Evolutionary conservation across 2,329 filamentous ascomycete genomes (phyloP).

Genomic region (Amauroascus verrucosus): DNA sequence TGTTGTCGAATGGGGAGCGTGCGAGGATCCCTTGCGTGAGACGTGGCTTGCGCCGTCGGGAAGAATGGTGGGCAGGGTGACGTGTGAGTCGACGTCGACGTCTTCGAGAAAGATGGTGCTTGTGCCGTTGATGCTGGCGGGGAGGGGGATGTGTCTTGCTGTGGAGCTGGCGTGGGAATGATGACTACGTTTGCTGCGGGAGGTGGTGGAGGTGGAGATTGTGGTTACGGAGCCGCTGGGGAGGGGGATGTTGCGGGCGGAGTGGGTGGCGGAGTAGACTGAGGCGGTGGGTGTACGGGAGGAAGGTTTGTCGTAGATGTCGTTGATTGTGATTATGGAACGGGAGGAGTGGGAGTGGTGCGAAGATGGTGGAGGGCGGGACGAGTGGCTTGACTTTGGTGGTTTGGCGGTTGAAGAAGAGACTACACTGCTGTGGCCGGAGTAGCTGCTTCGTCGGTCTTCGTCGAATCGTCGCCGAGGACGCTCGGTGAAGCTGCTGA

Average conservation of each 20-base stretch:
- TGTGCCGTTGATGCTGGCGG: conserved; percentile 25
- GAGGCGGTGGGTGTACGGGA: conserved; percentile 20
- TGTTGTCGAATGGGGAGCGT: neutral
- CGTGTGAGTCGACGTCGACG: conserved; percentile 41
- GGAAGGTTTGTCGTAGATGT: conserved; percentile 12
- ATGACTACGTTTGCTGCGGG: conserved; percentile 18
- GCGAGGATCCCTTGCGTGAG: conserved; percentile 24
- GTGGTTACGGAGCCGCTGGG: conserved; percentile 26
- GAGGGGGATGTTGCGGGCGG: conserved; percentile 30
- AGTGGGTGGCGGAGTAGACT: conserved; percentile 25
- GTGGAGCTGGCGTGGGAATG: conserved; percentile 14
- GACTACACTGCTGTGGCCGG: conserved; percentile 19
- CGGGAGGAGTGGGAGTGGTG: conserved; percentile 14
- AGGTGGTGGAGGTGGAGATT: conserved; percentile 18
- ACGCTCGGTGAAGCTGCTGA: conserved; percentile 32
- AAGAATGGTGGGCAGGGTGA: conserved; percentile 48
- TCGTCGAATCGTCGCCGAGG: conserved; percentile 21
- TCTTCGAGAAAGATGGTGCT: conserved; percentile 21
- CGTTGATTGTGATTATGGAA: conserved; percentile 13
- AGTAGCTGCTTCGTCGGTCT: conserved; percentile 19
- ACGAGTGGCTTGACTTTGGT: conserved; percentile 12
- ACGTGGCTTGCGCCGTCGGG: conserved; percentile 21
- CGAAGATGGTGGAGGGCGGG: conserved; percentile 10
- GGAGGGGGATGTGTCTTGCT: conserved; percentile 25
- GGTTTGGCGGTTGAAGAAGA: conserved; percentile 15